Evolutionary conservation across 768 basidiomycete species (phyloP), one percentile per base, ranked within the genome.

Genomic region (Sutorius australiensis): DNA sequence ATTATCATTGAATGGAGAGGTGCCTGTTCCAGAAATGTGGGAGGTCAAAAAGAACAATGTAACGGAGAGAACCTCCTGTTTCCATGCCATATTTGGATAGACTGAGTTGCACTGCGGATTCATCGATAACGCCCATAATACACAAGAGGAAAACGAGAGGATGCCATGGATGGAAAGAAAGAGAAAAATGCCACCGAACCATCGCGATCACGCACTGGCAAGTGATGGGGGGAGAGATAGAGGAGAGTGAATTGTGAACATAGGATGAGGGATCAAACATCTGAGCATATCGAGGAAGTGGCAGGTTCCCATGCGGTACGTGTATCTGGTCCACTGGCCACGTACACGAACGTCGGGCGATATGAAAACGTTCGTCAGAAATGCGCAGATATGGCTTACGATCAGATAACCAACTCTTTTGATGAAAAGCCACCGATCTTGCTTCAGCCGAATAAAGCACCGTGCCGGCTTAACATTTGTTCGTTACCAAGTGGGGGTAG

Each of bases 281-380:
- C 47, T 40, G 47, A 53, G 32, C 58, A 53, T 47, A 53, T 50
- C 51, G 51, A 48, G 51, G 56, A 37, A 58, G 49, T 34, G 33
- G 49, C 48, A 45, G 39, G 51, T 13, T 50, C 31, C 58, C 61
- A 54, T 58, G 61, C 55, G 56, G 55, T 44, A 21, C 40, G 46
- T 50, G 46, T 50, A 33, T 34, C 30, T 33, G 44, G 37, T 37
- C 33, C 39, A 56, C 33, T 53, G 59, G 49, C 36, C 37, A 55
- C 51, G 45, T 46, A 62, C 40, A 37, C 44, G 34, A 61, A 40
- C 42, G 48, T 54, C 61, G 59, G 56, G 63, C 59, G 59, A 58
- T 65, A 65, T 66, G 64, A 58, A 58, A 43, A 53, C 36, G 61
- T 61, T 58, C 9, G 62, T 55, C 50, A 62, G 54, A 56, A 42